A percentile compares a stretch with the other conserved stretches of the same genome.
Conservation (phyloP, 306 rosid genomes). For the Lathyrus oleraceus region DNA sequence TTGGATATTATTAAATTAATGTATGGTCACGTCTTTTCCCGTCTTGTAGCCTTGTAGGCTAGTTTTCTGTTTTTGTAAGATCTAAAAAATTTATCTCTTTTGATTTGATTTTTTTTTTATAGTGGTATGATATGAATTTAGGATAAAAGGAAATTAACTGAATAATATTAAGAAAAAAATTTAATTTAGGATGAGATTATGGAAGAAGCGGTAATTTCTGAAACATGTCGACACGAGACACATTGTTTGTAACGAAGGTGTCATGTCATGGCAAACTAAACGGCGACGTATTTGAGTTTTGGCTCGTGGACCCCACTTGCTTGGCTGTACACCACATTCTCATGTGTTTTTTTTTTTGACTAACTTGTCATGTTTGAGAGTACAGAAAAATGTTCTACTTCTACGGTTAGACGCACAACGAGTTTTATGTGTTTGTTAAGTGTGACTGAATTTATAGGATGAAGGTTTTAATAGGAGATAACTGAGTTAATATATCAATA, state of each 20-base stretch:
- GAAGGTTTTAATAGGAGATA: too few species aligned
- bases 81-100: not conserved
- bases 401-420: not conserved
- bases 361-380: not conserved
- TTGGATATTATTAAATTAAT: not conserved
- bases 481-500: too few species aligned
- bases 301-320: not conserved
- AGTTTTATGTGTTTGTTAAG: not conserved
- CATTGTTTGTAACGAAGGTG: slow-evolving; percentile 3
- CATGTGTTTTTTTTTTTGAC: not conserved
- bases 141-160: not conserved
- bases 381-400: not conserved
- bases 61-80: not conserved
- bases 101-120: not conserved
- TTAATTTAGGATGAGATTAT: not conserved
- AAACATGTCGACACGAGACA: slow-evolving; percentile 12
- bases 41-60: not conserved
- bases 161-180: not conserved
- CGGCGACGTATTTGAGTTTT: slow-evolving; percentile 3
- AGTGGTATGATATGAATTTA: not conserved
- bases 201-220: slow-evolving; percentile 1
- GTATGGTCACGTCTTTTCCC: not conserved
- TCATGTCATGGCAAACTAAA: not conserved
- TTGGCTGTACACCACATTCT: not conserved
- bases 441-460: not conserved